Conservation (phyloP, 306 rosid species). For the Vigna radiata region DNA sequence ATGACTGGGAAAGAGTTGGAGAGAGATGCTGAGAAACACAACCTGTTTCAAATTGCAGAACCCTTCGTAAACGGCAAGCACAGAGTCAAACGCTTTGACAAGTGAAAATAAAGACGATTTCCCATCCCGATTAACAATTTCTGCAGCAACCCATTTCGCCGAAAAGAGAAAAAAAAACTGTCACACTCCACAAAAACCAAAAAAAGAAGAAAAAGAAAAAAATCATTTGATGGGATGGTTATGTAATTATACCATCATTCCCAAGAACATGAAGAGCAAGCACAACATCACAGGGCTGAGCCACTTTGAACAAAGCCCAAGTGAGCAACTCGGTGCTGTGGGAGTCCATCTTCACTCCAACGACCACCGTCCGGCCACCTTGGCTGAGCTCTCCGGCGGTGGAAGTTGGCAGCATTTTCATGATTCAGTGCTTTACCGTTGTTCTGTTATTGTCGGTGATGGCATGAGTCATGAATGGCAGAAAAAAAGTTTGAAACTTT, state of each 20-base stretch:
- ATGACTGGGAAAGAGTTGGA: not conserved
- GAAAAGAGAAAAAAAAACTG: slow-evolving; percentile 10
- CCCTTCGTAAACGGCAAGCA: slow-evolving; percentile 91
- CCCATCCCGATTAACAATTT: slow-evolving; percentile 78
- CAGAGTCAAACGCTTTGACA: slow-evolving; percentile 91
- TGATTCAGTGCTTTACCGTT: not conserved
- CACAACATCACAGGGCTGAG: slow-evolving; percentile 85
- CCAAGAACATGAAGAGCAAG: slow-evolving; percentile 87
- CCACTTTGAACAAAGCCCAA: slow-evolving; percentile 87
- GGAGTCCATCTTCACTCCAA: slow-evolving; percentile 81
- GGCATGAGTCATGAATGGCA: not conserved
- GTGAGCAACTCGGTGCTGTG: slow-evolving; percentile 79
- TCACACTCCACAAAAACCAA: slow-evolving; percentile 22
- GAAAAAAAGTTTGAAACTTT: not conserved
- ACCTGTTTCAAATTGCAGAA: slow-evolving; percentile 87
- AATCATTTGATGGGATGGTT: not conserved
- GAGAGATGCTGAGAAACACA: slow-evolving; percentile 14
- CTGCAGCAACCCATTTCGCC: slow-evolving; percentile 50
- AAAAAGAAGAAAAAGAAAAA: not conserved
- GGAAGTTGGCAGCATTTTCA: slow-evolving; percentile 56
- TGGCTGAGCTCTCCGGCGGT: slow-evolving; percentile 48
- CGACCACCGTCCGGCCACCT: slow-evolving; percentile 71
- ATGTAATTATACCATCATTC: slow-evolving; percentile 53
- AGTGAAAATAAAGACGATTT: slow-evolving; percentile 88
- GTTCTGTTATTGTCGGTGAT: slow-evolving; percentile 47